Base-by-base conservation (phyloP, 805 yeast genomes). In the Zygosaccharomyces gambellarensis region DNA sequence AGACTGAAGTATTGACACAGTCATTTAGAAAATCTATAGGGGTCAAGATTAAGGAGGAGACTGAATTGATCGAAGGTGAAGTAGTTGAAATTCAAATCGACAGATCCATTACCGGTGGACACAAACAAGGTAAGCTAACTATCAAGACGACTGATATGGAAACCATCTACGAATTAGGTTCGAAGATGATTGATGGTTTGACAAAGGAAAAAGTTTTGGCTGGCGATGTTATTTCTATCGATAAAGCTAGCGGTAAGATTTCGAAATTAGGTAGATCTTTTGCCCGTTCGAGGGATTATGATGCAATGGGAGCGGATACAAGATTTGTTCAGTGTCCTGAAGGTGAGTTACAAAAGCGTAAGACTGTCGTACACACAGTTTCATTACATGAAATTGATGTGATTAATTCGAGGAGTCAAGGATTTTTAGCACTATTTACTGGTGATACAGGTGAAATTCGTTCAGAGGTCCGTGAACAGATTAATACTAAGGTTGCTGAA, bases 371-470 rank as follows among this genome's bases (percentile, higher is more conserved):
- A 31, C 99, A 94, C 71, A 95, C 97, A 1, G 97, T 94, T n/a
- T 88, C 97, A 1, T 76, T 94, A 59, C 98, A 94, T 71, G 99
- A 94, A 70, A 87, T 94, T 60, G 99, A 94, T 71, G 96, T 92
- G 47, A 95, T 95, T 66, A 94, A 94, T 72, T 90, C 98, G 12
- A 83, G 97, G 68, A 90, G 96, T 17, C 99, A 94, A 71, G 99
- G 99, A 28, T 95, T 95, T 62, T 78, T 94, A 64, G 98, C 98
- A 14, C 78, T 94, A 53, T 87, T 94, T 63, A 85, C 95, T 43
- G 97, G 97, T 58, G 94, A 94, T 71, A 95, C 97, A 46, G 99
- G 99, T 58, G 99, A 94, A 73, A 94, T 94, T 60, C 81, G 97
- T 56, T 81, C 94, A 17, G 97, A 94, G 69, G 90, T 94, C 27